Conservation (phyloP, 805 yeast genomes). For the Ogataea sp. region DNA sequence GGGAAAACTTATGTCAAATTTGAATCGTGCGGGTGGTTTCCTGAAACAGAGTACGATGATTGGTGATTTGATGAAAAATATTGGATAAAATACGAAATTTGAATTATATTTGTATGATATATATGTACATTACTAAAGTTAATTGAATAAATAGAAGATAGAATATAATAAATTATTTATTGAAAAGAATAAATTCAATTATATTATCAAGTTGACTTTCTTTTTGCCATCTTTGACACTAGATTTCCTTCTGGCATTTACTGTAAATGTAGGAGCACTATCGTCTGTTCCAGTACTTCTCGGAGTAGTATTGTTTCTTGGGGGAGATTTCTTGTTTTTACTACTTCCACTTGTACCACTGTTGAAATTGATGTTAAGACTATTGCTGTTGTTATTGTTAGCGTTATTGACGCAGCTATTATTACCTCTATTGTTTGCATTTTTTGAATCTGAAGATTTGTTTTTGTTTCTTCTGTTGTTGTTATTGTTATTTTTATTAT, state of each 20-base stretch:
- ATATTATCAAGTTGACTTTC: background rate
- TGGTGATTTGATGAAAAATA: background rate
- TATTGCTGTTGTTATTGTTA: background rate
- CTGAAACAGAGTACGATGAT: constrained; percentile 32
- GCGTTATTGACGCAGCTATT: background rate
- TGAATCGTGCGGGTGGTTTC: constrained; percentile 61
- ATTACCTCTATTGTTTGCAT: background rate
- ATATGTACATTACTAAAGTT: background rate
- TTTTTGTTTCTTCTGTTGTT: background rate
- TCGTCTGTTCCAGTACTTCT: background rate
- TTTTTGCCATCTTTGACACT: constrained; percentile 1
- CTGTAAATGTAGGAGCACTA: background rate
- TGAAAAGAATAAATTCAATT: background rate
- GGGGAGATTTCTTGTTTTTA: too few relatives aligned
- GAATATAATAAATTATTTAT: background rate
- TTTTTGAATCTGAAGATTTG: background rate
- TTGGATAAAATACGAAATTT: too few relatives aligned
- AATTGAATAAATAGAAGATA: background rate
- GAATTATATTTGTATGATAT: background rate
- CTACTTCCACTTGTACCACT: background rate
- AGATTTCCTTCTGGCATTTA: background rate
- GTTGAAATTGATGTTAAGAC: too few relatives aligned
- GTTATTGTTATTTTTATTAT: background rate
- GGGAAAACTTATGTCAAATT: constrained; percentile 32
- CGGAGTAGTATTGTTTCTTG: too few relatives aligned